phyloP scores from a whole-genome alignment of 306 rosid species.

The Carpinus fangiana region DNA sequence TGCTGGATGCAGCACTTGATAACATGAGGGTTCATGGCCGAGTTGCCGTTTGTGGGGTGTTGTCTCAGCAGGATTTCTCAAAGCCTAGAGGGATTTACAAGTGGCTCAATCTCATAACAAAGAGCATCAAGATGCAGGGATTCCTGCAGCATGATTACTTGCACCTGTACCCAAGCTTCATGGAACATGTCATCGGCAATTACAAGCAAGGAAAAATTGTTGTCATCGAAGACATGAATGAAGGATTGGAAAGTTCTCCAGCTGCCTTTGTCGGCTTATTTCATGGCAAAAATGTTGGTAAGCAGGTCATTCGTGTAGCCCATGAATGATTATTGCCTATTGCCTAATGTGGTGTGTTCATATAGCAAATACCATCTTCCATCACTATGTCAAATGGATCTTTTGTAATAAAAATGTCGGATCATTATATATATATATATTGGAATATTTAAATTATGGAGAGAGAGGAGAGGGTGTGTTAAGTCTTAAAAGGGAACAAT shows the following conservation, averaged over 20 bases:
- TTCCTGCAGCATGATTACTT: conserved; percentile 44
- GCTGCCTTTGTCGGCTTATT: conserved; percentile 7
- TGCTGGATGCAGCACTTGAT: conserved; percentile 57
- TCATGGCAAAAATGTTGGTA: conserved; percentile 5
- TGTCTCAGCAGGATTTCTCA: conserved; percentile 46
- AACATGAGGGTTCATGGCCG: conserved; percentile 58
- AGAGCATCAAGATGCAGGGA: conserved; percentile 54
- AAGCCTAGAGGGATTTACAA: conserved; percentile 28
- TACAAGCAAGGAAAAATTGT: conserved; percentile 7
- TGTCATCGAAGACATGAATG: not conserved
- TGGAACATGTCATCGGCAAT: not conserved
- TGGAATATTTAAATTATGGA: too few species aligned
- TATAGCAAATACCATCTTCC: not conserved
- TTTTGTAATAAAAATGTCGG: not conserved
- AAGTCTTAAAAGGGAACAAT: too few species aligned
- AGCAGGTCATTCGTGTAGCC: conserved; percentile 4
- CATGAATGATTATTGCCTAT: not conserved
- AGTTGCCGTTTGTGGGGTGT: conserved; percentile 57
- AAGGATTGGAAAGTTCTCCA: conserved; percentile 1
- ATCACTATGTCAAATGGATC: not conserved
- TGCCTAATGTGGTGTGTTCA: not conserved
- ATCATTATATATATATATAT: not conserved
- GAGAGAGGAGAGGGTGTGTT: too few species aligned
- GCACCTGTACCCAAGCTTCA: conserved; percentile 9
- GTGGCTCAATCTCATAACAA: conserved; percentile 15